These are phyloP conservation scores for Pythium pyrilobum DNA, from an alignment of 352 stramenopile genomes.

Conservation along the genomic window DNA sequence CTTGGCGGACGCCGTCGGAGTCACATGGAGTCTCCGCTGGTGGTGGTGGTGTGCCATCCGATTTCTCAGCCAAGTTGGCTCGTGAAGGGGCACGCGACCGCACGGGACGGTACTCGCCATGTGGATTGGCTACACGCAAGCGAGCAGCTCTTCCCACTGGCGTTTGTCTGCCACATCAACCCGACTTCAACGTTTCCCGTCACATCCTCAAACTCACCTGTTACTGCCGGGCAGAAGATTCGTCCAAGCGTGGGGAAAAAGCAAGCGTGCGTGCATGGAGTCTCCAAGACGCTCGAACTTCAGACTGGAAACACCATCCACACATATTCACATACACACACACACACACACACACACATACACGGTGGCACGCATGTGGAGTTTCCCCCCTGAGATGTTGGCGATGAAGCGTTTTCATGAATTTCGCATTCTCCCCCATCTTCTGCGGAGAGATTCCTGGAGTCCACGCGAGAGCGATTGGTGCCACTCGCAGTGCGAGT, in stretches of 20 bases:
- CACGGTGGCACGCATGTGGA: too few relatives aligned
- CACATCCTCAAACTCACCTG: not conserved
- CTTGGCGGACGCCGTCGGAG: slow-evolving; percentile 10
- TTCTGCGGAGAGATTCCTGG: not conserved
- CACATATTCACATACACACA: not conserved
- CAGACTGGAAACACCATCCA: not conserved
- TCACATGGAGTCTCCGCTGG: too few relatives aligned
- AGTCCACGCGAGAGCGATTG: too few relatives aligned
- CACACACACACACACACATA: too few relatives aligned
- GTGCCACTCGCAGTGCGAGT: too few relatives aligned
- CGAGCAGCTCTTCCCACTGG: not conserved
- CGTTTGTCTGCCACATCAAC: not conserved
- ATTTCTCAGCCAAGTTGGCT: too few relatives aligned
- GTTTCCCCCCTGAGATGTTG: too few relatives aligned
- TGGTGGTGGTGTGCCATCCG: too few relatives aligned
- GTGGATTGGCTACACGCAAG: not conserved
- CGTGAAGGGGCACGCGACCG: too few relatives aligned
- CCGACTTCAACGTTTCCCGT: not conserved
- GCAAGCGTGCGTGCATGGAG: not conserved
- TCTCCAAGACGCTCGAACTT: not conserved
- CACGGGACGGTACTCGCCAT: too few relatives aligned
- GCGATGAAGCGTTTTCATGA: too few relatives aligned
- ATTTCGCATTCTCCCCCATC: not conserved
- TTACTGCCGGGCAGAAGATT: slow-evolving; percentile 2
- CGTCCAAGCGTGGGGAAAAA: not conserved